Percentiles rank a stretch among this genome's conserved stretches.
These are phyloP conservation scores for Alternaria longipes DNA, from an alignment of 2,329 filamentous ascomycete species.

Conservation along the genomic window DNA sequence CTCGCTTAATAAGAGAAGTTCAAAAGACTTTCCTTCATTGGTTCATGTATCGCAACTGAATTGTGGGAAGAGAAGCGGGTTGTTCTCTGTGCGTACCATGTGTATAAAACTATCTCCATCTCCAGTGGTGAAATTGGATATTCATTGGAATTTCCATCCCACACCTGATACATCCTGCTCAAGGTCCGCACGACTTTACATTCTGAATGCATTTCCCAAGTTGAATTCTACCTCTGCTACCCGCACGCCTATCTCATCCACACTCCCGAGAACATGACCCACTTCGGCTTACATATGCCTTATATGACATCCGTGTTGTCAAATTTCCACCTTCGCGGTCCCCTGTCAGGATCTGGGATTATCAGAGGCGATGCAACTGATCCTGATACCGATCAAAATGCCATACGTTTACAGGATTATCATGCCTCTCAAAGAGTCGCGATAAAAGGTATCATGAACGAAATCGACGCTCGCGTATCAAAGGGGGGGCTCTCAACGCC, in stretches of 20 bases:
- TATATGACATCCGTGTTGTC: background rate
- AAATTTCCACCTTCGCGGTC: background rate
- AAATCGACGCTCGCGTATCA: background rate
- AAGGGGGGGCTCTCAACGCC: background rate
- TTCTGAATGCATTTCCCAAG: background rate
- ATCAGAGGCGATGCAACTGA: background rate
- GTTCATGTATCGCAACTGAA: background rate
- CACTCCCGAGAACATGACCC: background rate
- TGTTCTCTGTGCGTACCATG: too few species aligned
- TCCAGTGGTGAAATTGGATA: background rate
- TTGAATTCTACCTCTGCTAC: background rate
- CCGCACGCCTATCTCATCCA: background rate
- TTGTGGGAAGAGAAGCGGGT: background rate
- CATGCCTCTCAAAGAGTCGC: background rate
- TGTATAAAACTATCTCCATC: background rate
- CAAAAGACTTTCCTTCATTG: background rate
- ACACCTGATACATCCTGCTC: background rate
- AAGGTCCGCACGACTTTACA: background rate
- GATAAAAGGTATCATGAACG: background rate
- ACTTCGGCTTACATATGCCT: background rate
- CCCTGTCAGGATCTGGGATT: background rate
- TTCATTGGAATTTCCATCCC: background rate
- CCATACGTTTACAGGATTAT: background rate
- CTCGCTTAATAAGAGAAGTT: background rate
- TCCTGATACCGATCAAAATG: background rate